A percentile compares a stretch with the other conserved stretches of the same genome.
Conservation (phyloP, 2,329 filamentous ascomycete species). For the Penicillium sp. region DNA sequence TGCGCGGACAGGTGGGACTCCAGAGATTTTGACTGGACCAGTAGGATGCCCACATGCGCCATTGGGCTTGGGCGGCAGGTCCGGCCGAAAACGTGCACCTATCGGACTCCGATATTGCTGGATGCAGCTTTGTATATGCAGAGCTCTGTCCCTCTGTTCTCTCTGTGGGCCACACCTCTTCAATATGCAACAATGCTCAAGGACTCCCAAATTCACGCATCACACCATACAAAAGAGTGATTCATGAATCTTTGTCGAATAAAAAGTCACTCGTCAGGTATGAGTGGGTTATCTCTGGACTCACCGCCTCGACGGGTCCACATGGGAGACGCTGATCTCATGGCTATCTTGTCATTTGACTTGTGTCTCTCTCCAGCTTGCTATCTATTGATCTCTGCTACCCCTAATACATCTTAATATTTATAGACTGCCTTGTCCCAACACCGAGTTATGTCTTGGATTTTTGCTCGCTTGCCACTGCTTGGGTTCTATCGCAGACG, state of each 20-base stretch:
- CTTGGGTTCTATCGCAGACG: constrained; percentile 15
- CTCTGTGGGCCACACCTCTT: not conserved
- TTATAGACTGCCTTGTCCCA: not conserved
- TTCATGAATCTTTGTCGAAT: not conserved
- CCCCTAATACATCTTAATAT: not conserved
- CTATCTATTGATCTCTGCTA: not conserved
- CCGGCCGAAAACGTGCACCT: constrained; percentile 9
- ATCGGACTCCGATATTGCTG: constrained; percentile 1
- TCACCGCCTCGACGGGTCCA: not conserved
- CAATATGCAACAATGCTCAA: not conserved
- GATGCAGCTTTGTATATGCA: not conserved
- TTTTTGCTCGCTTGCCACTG: constrained; percentile 4
- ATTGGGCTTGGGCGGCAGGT: constrained; percentile 1
- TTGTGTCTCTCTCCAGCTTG: not conserved
- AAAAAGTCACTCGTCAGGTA: not conserved
- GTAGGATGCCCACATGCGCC: not conserved
- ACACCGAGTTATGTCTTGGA: constrained; percentile 12
- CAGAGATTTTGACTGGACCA: not conserved
- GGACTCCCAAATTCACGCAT: not conserved
- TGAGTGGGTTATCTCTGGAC: not conserved
- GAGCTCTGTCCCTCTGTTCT: not conserved
- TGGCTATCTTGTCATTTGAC: not conserved
- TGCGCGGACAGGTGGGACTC: constrained; percentile 4
- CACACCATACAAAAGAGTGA: not conserved
- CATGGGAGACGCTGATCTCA: not conserved